These are phyloP conservation scores for Mycena pura DNA, from an alignment of 768 basidiomycete species.

Conservation along the genomic window DNA sequence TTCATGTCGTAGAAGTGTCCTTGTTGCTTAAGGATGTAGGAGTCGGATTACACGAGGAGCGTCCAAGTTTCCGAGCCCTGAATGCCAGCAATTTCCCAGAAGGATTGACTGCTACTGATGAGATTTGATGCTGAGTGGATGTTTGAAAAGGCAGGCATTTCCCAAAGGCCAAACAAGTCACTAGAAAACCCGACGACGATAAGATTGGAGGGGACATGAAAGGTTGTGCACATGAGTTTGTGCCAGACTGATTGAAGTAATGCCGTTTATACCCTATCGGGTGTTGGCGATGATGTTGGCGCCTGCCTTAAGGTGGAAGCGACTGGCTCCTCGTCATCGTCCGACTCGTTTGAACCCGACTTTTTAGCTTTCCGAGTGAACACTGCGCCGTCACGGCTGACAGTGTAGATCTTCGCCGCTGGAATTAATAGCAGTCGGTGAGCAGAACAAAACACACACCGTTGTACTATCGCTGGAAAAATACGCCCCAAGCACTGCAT, in stretches of 20 bases:
- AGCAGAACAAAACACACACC: constrained; percentile 51
- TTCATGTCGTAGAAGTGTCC: constrained; percentile 99
- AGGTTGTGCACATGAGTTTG: constrained; percentile 91
- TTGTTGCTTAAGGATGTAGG: constrained; percentile 97
- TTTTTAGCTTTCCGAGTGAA: constrained; percentile 93
- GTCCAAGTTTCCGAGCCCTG: constrained; percentile 92
- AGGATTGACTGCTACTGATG: constrained; percentile 89
- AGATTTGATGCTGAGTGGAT: constrained; percentile 98
- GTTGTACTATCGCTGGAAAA: constrained; percentile 83
- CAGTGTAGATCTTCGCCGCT: constrained; percentile 83
- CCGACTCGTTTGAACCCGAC: constrained; percentile 52
- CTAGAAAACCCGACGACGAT: constrained; percentile 94
- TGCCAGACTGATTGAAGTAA: constrained; percentile 89
- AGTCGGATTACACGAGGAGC: constrained; percentile 95
- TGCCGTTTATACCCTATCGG: constrained; percentile 92
- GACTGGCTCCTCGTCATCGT: constrained; percentile 46
- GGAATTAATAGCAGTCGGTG: background rate
- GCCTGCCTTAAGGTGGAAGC: constrained; percentile 60
- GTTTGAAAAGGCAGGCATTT: constrained; percentile 92
- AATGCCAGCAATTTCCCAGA: constrained; percentile 99
- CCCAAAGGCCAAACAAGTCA: constrained; percentile 98
- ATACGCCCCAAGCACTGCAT: constrained; percentile 85
- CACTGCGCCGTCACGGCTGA: constrained; percentile 94
- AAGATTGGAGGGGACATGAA: constrained; percentile 82
- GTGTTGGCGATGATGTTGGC: constrained; percentile 62